These are phyloP conservation scores for Diaporthe sp. DNA, from an alignment of 2,329 filamentous ascomycete species.

Conservation along the genomic window DNA sequence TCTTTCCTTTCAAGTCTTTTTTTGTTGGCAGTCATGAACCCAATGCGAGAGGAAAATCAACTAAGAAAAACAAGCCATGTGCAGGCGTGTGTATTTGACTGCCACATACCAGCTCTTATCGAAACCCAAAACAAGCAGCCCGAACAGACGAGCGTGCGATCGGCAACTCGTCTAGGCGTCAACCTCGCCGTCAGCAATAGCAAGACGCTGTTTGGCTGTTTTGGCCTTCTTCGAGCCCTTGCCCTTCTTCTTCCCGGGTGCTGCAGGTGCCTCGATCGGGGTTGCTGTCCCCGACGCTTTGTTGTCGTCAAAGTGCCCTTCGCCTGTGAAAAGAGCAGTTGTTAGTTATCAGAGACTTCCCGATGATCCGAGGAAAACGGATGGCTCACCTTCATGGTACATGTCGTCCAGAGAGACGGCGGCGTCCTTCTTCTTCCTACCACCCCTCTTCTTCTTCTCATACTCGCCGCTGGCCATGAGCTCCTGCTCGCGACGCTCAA, in stretches of 20 bases:
- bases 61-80: background rate
- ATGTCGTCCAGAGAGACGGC: constrained; percentile 86
- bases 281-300: constrained; percentile 90
- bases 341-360: constrained; percentile 43
- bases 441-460: constrained; percentile 73
- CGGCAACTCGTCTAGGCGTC: constrained; percentile 39
- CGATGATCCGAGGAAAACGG: background rate
- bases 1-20: background rate
- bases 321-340: constrained; percentile 67
- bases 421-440: constrained; percentile 62
- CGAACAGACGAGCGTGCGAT: background rate
- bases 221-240: constrained; percentile 72
- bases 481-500: constrained; percentile 93
- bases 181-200: constrained; percentile 72
- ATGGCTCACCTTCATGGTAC: constrained; percentile 93
- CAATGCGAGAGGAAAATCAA: background rate
- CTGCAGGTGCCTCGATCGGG: constrained; percentile 69
- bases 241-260: constrained; percentile 66
- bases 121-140: background rate
- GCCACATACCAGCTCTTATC: background rate
- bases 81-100: background rate
- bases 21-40: constrained; percentile 6
- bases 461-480: constrained; percentile 77
- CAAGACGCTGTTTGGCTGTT: constrained; percentile 74
- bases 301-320: constrained; percentile 95